These are phyloP conservation scores for Waltiozyma sp. DNA, from an alignment of 1,139 yeast species.

Conservation along the genomic window DNA sequence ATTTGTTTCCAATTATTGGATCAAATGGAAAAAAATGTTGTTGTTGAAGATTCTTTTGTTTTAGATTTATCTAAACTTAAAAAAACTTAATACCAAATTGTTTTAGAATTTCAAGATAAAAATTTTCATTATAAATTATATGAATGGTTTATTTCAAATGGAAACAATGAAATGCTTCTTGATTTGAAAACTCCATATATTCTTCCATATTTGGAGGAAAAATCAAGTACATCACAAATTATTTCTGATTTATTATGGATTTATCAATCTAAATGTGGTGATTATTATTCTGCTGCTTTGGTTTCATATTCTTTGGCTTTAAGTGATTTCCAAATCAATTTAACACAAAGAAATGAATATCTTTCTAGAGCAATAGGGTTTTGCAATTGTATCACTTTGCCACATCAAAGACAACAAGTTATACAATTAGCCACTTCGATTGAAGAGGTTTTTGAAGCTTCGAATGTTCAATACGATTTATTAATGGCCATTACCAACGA, in stretches of 20 bases:
- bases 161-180: constrained; percentile 64
- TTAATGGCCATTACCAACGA: constrained; percentile 51
- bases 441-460: constrained; percentile 77
- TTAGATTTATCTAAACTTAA: constrained; percentile 47
- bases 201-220: constrained; percentile 65
- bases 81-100: constrained; percentile 63
- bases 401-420: constrained; percentile 66
- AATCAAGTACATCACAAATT: constrained; percentile 53
- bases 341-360: constrained; percentile 74
- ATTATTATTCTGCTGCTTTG: constrained; percentile 73
- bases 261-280: constrained; percentile 75
- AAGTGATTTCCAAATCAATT: constrained; percentile 58
- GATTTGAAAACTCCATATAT: constrained; percentile 76
- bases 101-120: constrained; percentile 67
- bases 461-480: constrained; percentile 79
- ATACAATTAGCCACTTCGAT: constrained; percentile 58
- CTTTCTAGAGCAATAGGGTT: constrained; percentile 89
- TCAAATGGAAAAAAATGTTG: constrained; percentile 52
- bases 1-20: constrained; percentile 66
- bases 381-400: constrained; percentile 78
- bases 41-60: background rate
- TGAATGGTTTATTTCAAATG: constrained; percentile 82
- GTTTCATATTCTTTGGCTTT: constrained; percentile 66
- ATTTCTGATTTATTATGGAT: constrained; percentile 83
- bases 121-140: constrained; percentile 83